Base-by-base conservation (phyloP, 1,139 yeast species). In the Schwanniomyces etchellsii region DNA sequence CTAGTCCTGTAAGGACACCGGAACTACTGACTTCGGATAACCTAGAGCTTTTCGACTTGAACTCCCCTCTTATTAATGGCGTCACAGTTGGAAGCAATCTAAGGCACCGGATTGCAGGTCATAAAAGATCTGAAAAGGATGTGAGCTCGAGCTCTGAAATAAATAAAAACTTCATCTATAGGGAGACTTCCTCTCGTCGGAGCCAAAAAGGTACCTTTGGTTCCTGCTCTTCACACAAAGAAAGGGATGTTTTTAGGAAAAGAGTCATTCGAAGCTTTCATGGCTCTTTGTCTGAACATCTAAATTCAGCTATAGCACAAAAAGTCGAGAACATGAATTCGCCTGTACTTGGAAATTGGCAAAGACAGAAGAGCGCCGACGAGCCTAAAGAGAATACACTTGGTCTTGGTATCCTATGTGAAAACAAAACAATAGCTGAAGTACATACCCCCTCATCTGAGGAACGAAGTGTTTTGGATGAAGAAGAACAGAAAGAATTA, bases 61-160 rank as follows among this genome's bases (percentile, higher is more conserved):
- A 45, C 30, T 58, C 66, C 18, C 70, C 69, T 1, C 38, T 63
- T 6, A 56, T 63, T 10, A 62, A 58, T 37, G 69, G 70, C 0
- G 42, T 63, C 14, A 63, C 64, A 2, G 43, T 62, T 13, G 69
- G 69, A 0, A 45, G 47, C 12, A 55, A 50, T 35, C 34, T 53
- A 17, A 36, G 52, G 10, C 58, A 53, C 28, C 39, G 61, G 24
- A 25, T 31, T 13, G 32, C 7, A 11, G 14, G 14, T 7, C 9
- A 7, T 9, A 18, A n/a, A 18, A 7, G 7, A n/a, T 18, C 24
- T 4, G 32, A 26, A 5, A 23, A 15, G 9, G 17, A 14, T 2
- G 17, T 23, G 13, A 9, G 7, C 14, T 23, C 25, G 13, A 23
- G 25, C 20, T 14, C 21, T 12, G 25, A 29, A 14, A 30, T 30